phyloP scores from a whole-genome alignment of 805 yeast species.

The Candida khao-thaluensis region DNA sequence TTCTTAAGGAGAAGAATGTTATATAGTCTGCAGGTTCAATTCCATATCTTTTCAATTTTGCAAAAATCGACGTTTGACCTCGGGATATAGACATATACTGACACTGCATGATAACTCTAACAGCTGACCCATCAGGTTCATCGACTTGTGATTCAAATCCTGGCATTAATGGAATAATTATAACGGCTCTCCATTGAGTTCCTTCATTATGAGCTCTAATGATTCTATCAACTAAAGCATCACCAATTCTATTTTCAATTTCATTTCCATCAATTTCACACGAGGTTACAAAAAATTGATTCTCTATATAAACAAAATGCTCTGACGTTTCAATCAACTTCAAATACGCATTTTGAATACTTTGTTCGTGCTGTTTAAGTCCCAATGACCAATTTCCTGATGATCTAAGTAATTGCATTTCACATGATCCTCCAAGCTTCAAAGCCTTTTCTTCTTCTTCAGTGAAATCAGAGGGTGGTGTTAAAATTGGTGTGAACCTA shows the following conservation, averaged over 20 bases:
- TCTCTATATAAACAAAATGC: slow-evolving; percentile 91
- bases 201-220: slow-evolving; percentile 79
- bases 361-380: slow-evolving; percentile 75
- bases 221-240: slow-evolving; percentile 95
- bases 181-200: slow-evolving; percentile 83
- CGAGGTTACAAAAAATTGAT: slow-evolving; percentile 93
- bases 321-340: slow-evolving; percentile 88
- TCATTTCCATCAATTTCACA: slow-evolving; percentile 80
- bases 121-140: slow-evolving; percentile 90
- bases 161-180: slow-evolving; percentile 94
- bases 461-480: slow-evolving; percentile 89
- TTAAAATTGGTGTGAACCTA: slow-evolving; percentile 82
- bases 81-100: slow-evolving; percentile 91
- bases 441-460: slow-evolving; percentile 61
- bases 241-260: slow-evolving; percentile 87
- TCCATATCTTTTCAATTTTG: slow-evolving; percentile 72
- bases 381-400: slow-evolving; percentile 95
- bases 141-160: slow-evolving; percentile 95
- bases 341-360: slow-evolving; percentile 90
- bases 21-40: slow-evolving; percentile 89
- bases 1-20: slow-evolving; percentile 85
- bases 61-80: slow-evolving; percentile 85
- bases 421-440: slow-evolving; percentile 81
- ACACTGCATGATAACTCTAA: slow-evolving; percentile 93
- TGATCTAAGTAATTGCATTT: slow-evolving; percentile 84